Conservation (phyloP, 306 rosid genomes). For the Trifolium repens region DNA sequence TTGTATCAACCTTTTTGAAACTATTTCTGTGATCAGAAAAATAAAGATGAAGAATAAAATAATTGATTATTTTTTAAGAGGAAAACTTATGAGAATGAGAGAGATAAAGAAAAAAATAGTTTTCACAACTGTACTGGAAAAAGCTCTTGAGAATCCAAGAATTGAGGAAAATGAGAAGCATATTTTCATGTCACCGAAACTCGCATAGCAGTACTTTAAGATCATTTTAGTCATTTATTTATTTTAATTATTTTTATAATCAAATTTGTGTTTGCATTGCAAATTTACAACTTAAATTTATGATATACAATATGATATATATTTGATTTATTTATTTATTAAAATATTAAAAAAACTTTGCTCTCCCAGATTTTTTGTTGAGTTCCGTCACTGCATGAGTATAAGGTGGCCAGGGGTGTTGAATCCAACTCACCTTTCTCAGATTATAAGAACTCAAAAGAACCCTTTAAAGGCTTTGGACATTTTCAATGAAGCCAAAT, state of each 20-base stretch:
- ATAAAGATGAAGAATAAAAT: neutral
- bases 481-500: conserved; percentile 53
- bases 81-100: no score
- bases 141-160: no score
- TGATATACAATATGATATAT: neutral
- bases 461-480: conserved; percentile 57
- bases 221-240: no score
- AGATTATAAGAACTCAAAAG: conserved; percentile 54
- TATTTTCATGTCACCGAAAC: no score
- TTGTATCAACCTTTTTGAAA: neutral
- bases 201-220: no score
- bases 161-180: no score
- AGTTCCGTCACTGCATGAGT: conserved; percentile 35
- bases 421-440: conserved; percentile 55
- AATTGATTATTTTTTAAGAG: no score
- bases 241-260: no score
- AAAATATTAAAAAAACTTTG: neutral
- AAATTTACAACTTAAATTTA: neutral
- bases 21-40: neutral
- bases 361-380: neutral
- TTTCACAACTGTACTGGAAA: no score
- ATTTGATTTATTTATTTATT: neutral
- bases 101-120: no score
- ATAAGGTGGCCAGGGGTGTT: conserved; percentile 64
- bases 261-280: neutral